Conservation (phyloP, 139 green algal genomes). For the Micractinium conductrix region DNA sequence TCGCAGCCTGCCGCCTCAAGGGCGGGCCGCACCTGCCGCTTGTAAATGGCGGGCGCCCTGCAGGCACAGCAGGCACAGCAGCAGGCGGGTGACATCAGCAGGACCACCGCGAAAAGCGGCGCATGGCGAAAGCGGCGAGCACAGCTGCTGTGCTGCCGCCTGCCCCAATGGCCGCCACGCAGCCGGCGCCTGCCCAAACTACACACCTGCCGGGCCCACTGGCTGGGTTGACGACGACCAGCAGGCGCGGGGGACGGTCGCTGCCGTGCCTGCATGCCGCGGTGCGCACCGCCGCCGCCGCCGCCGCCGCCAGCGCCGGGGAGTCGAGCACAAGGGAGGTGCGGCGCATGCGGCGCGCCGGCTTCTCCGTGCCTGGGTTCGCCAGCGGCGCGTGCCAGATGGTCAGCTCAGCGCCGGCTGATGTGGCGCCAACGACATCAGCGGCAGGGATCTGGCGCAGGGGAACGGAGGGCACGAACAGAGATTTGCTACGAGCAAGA, state of each 20-base stretch:
- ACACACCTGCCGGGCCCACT: slow-evolving; percentile 65
- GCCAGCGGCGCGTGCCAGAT: slow-evolving; percentile 18
- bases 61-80: neutral
- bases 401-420: neutral
- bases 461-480: neutral
- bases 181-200: neutral
- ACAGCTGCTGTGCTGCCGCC: no score
- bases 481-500: neutral
- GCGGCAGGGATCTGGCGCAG: neutral
- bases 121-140: neutral
- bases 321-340: slow-evolving; percentile 17
- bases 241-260: slow-evolving; percentile 34
- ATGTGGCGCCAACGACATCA: slow-evolving; percentile 10
- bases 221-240: slow-evolving; percentile 72
- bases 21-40: slow-evolving; percentile 44
- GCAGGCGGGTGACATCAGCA: neutral
- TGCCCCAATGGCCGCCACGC: neutral
- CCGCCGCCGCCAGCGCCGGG: neutral
- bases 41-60: slow-evolving; percentile 43
- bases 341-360: slow-evolving; percentile 6
- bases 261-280: slow-evolving; percentile 37
- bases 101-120: neutral
- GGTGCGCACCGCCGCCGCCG: neutral
- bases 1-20: slow-evolving; percentile 67
- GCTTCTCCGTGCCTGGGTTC: neutral